Percentiles rank a stretch among this genome's conserved stretches.
Conservation (phyloP, 441 rosid genomes). For the Populus tomentosa region DNA sequence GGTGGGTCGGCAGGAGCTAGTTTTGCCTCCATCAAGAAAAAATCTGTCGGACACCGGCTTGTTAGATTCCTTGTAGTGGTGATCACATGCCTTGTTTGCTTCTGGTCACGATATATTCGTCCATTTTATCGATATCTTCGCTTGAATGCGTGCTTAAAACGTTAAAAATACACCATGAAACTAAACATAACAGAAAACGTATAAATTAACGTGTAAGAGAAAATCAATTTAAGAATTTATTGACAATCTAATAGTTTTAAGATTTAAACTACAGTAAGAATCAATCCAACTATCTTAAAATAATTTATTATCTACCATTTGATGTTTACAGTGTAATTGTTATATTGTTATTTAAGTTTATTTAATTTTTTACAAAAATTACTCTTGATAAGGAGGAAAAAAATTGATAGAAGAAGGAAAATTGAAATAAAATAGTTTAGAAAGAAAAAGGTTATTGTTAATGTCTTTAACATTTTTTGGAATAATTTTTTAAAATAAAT, state of each 20-base stretch:
- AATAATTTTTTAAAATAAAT: no score
- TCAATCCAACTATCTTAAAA: neutral
- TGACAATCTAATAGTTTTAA: no score
- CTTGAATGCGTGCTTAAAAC: neutral
- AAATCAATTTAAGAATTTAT: no score
- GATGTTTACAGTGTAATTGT: no score
- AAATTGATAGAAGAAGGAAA: no score
- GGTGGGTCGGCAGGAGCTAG: slow-evolving; percentile 22
- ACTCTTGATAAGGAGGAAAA: neutral
- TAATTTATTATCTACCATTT: no score
- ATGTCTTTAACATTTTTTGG: neutral
- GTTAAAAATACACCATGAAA: neutral
- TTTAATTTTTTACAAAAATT: no score
- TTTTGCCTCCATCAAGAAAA: slow-evolving; percentile 7
- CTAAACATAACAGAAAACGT: neutral
- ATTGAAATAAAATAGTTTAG: no score
- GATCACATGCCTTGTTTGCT: slow-evolving; percentile 23
- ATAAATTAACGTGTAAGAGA: no score
- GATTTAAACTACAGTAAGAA: neutral
- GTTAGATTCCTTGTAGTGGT: slow-evolving; percentile 28
- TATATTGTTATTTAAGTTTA: no score
- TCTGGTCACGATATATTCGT: neutral
- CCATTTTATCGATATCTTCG: neutral
- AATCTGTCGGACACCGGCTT: slow-evolving; percentile 30
- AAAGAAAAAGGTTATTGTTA: neutral